A percentile compares a stretch with the other conserved stretches of the same genome.
These are phyloP conservation scores for Patellifolia procumbens DNA, from an alignment of 179 eudicot species.

Conservation along the genomic window DNA sequence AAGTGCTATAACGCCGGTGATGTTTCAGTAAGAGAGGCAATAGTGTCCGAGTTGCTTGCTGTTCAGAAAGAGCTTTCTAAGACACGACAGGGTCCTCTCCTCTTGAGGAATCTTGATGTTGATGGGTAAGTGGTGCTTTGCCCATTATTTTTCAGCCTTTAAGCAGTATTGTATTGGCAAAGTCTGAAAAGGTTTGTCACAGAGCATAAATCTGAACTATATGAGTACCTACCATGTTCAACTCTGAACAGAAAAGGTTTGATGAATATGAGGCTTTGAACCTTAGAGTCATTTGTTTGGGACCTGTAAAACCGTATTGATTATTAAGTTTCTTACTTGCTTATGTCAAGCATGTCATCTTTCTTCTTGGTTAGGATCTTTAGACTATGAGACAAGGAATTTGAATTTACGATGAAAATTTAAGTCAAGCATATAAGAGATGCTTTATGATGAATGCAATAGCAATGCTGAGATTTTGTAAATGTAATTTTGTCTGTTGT, in stretches of 20 bases:
- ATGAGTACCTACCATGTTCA: not conserved
- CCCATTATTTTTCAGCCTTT: slow-evolving; percentile 7
- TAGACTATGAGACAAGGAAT: not conserved
- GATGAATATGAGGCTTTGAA: not conserved
- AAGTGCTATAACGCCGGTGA: slow-evolving; percentile 75
- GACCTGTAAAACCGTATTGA: not conserved
- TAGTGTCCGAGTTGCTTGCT: slow-evolving; percentile 69
- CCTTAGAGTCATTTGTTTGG: not conserved
- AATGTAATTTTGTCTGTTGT: too few species aligned
- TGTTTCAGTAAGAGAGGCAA: slow-evolving; percentile 63
- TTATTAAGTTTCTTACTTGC: not conserved
- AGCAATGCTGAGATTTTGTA: not conserved
- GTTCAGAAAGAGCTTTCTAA: slow-evolving; percentile 77
- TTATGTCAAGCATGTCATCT: not conserved
- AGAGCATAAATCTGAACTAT: slow-evolving; percentile 47
- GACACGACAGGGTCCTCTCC: slow-evolving; percentile 79
- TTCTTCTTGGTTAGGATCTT: too few species aligned
- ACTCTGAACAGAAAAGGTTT: too few species aligned
- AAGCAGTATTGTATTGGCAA: slow-evolving; percentile 36
- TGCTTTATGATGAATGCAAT: not conserved
- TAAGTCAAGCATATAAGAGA: not conserved
- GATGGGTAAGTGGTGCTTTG: slow-evolving; percentile 62
- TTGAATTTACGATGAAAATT: not conserved
- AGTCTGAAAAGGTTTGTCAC: slow-evolving; percentile 33
- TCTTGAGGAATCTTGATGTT: slow-evolving; percentile 80